phyloP scores from a whole-genome alignment of 768 basidiomycete genomes.

The Chalciporus sphaerocephalus region DNA sequence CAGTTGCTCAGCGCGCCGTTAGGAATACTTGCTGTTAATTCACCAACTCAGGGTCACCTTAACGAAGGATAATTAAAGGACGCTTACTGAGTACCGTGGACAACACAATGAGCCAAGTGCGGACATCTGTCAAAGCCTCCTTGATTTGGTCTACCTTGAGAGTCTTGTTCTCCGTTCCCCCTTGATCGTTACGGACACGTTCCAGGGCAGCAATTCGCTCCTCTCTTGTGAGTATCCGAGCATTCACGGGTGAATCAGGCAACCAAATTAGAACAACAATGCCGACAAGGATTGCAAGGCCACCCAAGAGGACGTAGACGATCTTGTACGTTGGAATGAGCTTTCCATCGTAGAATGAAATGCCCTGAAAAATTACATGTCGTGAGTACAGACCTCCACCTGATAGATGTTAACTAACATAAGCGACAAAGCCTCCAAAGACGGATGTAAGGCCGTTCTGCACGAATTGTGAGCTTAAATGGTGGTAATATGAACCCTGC shows the following conservation, averaged over 20 bases:
- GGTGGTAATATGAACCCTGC: not conserved
- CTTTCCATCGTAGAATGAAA: constrained; percentile 50
- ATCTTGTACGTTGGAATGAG: constrained; percentile 55
- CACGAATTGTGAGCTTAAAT: not conserved
- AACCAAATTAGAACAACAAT: constrained; percentile 33
- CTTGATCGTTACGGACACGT: constrained; percentile 62
- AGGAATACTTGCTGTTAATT: constrained; percentile 52
- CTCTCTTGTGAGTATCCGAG: constrained; percentile 49
- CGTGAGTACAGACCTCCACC: not conserved
- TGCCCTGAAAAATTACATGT: constrained; percentile 36
- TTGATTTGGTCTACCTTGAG: constrained; percentile 55
- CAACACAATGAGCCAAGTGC: constrained; percentile 61
- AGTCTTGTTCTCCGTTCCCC: constrained; percentile 57
- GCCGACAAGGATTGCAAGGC: constrained; percentile 56
- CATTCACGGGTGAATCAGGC: constrained; percentile 56
- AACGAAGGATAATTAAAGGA: not conserved
- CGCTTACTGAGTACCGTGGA: constrained; percentile 54
- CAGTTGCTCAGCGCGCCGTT: constrained; percentile 63
- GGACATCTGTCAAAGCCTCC: constrained; percentile 53
- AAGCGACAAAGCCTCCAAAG: constrained; percentile 63
- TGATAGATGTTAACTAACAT: constrained; percentile 34
- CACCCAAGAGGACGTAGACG: constrained; percentile 57
- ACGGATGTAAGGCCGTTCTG: constrained; percentile 57
- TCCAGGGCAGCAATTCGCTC: constrained; percentile 63
- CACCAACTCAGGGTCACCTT: constrained; percentile 8